Conservation (phyloP, 371 early-diverging fungal genomes). For the Actinomortierella ambigua region DNA sequence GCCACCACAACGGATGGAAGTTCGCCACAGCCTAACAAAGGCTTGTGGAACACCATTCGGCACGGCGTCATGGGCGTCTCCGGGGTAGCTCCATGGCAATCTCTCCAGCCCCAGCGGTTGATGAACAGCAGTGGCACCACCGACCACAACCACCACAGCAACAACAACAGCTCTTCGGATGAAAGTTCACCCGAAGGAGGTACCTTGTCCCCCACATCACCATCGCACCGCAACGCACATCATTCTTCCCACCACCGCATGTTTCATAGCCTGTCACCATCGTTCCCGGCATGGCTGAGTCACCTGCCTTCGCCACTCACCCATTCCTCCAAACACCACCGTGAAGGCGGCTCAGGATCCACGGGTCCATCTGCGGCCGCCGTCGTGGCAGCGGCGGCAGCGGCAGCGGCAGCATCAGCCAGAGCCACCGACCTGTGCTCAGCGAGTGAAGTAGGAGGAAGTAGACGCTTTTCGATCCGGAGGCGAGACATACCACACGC, state of each 20-base stretch:
- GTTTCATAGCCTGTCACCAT: conserved; percentile 15
- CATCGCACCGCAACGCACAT: conserved; percentile 1
- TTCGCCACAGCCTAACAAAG: conserved; percentile 14
- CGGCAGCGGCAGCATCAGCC: neutral
- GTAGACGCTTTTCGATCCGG: neutral
- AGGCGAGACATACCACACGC: conserved; percentile 10
- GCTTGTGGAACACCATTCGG: conserved; percentile 39
- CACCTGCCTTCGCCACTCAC: conserved; percentile 39
- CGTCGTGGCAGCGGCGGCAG: too few relatives aligned
- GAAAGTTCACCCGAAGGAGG: too few relatives aligned
- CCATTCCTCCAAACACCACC: conserved; percentile 15
- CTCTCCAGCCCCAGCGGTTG: conserved; percentile 22
- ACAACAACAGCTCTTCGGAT: too few relatives aligned
- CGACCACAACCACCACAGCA: too few relatives aligned
- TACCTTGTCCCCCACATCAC: neutral
- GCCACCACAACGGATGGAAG: conserved; percentile 8
- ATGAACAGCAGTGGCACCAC: conserved; percentile 8
- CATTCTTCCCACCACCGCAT: neutral
- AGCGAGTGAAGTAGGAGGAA: neutral
- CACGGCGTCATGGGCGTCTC: conserved; percentile 47
- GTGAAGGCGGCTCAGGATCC: neutral
- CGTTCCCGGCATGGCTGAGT: conserved; percentile 33
- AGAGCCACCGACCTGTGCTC: conserved; percentile 4
- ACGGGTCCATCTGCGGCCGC: too few relatives aligned
- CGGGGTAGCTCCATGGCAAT: conserved; percentile 37